phyloP scores from a whole-genome alignment of 148 eudicot genomes.

The Rhododendron kiyosumense region DNA sequence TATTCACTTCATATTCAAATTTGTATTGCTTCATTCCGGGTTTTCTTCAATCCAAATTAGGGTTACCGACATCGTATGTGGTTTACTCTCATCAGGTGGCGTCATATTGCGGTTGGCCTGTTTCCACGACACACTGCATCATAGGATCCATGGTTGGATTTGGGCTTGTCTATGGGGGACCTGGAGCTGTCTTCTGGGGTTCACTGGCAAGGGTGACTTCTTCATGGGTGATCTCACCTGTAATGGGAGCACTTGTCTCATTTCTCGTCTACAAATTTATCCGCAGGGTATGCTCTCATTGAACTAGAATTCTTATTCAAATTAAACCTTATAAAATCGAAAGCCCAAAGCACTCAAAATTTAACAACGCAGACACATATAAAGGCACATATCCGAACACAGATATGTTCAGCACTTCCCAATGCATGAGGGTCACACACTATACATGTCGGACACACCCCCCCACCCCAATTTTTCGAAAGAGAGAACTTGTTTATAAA shows the following conservation, averaged over 20 bases:
- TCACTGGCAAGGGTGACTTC: conserved; percentile 89
- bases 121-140: conserved; percentile 97
- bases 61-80: background rate
- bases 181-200: conserved; percentile 92
- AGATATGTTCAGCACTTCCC: too few species aligned
- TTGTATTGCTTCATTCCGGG: background rate
- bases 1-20: background rate
- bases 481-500: too few species aligned
- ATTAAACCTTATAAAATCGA: background rate
- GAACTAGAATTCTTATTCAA: background rate
- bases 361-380: too few species aligned
- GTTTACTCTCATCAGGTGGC: conserved; percentile 53
- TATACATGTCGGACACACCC: too few species aligned
- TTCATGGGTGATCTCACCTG: conserved; percentile 95
- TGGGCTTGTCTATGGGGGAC: conserved; percentile 88
- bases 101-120: conserved; percentile 92
- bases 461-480: too few species aligned
- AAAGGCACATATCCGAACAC: too few species aligned
- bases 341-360: too few species aligned
- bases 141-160: conserved; percentile 99
- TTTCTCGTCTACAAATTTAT: conserved; percentile 97
- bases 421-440: too few species aligned
- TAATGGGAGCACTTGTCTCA: conserved; percentile 71
- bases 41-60: too few species aligned
- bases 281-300: conserved; percentile 65